These are phyloP conservation scores for Trichophyton rubrum DNA, from an alignment of 2,329 filamentous ascomycete species.

Conservation along the genomic window DNA sequence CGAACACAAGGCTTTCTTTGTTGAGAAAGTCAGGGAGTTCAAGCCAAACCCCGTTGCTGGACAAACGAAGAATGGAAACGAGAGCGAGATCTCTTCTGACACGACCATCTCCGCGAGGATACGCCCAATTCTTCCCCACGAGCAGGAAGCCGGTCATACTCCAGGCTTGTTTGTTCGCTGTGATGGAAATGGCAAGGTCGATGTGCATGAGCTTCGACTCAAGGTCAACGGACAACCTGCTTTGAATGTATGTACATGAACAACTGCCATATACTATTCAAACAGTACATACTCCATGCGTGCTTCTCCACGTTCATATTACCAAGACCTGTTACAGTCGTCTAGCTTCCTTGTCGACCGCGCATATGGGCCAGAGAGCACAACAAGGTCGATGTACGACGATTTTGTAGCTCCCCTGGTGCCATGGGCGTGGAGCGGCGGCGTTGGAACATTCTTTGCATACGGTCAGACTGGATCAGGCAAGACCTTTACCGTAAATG, in stretches of 20 bases:
- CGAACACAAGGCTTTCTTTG: background rate
- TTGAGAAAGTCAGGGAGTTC: background rate
- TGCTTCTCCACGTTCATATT: background rate
- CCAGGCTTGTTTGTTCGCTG: background rate
- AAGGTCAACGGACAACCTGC: background rate
- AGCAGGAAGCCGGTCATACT: background rate
- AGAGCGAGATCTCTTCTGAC: background rate
- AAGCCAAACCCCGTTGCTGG: background rate
- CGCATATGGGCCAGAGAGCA: background rate
- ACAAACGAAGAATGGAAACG: background rate
- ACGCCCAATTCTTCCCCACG: background rate
- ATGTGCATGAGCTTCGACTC: background rate
- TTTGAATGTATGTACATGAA: background rate
- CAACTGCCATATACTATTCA: no score
- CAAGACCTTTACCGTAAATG: background rate
- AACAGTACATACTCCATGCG: background rate
- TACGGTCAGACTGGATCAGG: constrained; percentile 1
- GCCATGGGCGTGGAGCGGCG: background rate
- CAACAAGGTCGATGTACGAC: background rate
- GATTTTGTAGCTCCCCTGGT: constrained; percentile 1
- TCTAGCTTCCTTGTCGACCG: constrained; percentile 1
- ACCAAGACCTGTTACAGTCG: background rate
- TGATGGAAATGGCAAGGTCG: background rate
- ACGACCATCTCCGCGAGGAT: background rate
- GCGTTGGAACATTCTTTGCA: background rate